Conservation (phyloP, 2,329 filamentous ascomycete species). For the Botryotinia calthae region DNA sequence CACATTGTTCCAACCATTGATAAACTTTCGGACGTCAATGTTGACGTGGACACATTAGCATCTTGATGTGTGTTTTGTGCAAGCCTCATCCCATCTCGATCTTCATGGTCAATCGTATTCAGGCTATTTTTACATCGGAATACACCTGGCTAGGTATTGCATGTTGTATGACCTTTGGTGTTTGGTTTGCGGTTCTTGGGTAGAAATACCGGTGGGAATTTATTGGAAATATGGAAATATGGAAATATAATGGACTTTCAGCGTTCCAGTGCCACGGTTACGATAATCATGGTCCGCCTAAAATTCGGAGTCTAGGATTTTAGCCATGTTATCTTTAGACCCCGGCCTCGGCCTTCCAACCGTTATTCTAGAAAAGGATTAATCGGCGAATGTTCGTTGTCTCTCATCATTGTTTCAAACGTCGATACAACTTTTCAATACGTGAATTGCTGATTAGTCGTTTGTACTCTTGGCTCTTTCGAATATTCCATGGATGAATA, state of each 20-base stretch:
- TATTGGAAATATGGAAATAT: neutral
- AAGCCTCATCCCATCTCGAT: neutral
- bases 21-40: neutral
- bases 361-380: neutral
- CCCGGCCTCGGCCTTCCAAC: neutral
- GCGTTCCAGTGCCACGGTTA: constrained; percentile 2
- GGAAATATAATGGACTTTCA: neutral
- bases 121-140: neutral
- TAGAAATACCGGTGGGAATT: neutral
- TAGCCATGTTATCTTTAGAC: neutral
- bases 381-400: neutral
- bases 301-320: neutral
- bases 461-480: neutral
- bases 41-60: neutral
- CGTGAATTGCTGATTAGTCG: neutral
- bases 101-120: neutral
- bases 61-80: neutral
- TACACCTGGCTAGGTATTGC: neutral
- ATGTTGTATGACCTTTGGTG: neutral
- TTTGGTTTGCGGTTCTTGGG: neutral
- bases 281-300: constrained; percentile 1
- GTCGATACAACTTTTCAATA: neutral
- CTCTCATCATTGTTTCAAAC: neutral
- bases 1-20: neutral
- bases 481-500: too few relatives aligned